Evolutionary conservation across 768 basidiomycete species (phyloP), one percentile per base, ranked within the genome.

Genomic region (Amanita fuliginea): DNA sequence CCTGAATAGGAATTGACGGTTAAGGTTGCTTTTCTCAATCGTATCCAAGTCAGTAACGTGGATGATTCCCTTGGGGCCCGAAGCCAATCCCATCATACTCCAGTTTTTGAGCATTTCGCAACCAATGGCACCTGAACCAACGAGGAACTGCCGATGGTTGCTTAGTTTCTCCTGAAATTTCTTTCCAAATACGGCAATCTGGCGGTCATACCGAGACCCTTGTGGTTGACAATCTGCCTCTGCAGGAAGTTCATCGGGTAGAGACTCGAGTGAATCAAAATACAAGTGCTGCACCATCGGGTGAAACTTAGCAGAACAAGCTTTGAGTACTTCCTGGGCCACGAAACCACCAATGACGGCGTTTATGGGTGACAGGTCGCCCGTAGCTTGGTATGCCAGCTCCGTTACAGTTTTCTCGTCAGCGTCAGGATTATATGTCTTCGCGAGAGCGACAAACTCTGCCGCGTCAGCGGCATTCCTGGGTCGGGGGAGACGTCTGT

Each of bases 51-150:
- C 96, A 4, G 96, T 98, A 49, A 98, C 90, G 58, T 94, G 82
- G 50, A 99, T 88, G 46, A 75, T 67, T 8, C 89, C 96, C 36
- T 81, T 73, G 13, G 77, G 71, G 9, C 89, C 89, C 26, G 83
- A 77, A 6, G 79, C 94, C 41, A 99, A 70, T 53, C 96, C 96
- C 76, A 98, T 95, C 91, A 98, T 88, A 56, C 89, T 87, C 96
- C 96, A 99, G 67, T 98, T 99, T 75, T 99, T 99, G 59, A 99
- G 70, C 96, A 98, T 98, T 70, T 99, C 96, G 62, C 96, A 99
- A 16, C 96, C 96, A 62, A 99, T 98, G 32, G 96, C 96, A 40
- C 96, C 96, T n/a, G 95, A 83, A 7, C 96, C 96, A 49, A 99
- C 96, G 40, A 99, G 76, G 78, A 99, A 99, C 60, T 98, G 89